A percentile compares a stretch with the other conserved stretches of the same genome.
Evolutionary conservation across 2,329 filamentous ascomycete genomes (phyloP).

Genomic region (Colletotrichum sojae): DNA sequence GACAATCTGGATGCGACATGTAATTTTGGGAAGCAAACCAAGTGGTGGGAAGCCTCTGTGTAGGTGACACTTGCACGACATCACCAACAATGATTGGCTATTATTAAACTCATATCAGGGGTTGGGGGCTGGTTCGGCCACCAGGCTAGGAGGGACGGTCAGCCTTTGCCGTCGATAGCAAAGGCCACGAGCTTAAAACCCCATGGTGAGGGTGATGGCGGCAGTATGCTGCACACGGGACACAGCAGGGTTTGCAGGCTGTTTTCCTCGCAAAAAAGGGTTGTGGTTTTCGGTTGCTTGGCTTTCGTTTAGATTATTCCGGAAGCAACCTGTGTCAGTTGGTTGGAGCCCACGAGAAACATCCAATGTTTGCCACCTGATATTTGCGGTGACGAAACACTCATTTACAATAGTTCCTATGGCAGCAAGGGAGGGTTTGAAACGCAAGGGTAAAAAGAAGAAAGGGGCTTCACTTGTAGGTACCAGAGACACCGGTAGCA

Average conservation of each 20-base stretch:
- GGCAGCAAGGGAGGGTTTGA: background rate
- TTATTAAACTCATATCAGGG: slow-evolving; percentile 14
- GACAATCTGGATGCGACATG: slow-evolving; percentile 34
- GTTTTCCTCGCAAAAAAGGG: background rate
- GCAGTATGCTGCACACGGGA: background rate
- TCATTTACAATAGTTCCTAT: background rate
- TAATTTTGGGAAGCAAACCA: slow-evolving; percentile 9
- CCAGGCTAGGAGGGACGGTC: background rate
- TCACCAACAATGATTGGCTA: background rate
- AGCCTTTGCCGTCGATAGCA: background rate
- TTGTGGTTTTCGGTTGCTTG: background rate
- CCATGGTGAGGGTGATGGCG: background rate
- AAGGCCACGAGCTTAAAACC: background rate
- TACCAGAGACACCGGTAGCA: background rate
- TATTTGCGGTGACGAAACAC: background rate
- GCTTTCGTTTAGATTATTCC: background rate
- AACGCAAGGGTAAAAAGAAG: background rate
- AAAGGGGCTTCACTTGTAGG: background rate
- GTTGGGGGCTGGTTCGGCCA: background rate
- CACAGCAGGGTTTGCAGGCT: background rate
- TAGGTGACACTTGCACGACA: slow-evolving; percentile 12
- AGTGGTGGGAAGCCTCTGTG: slow-evolving; percentile 1
- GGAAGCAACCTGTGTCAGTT: background rate
- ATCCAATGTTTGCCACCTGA: background rate
- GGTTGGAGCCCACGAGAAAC: background rate